Evolutionary conservation across 805 yeast species (phyloP), one percentile per base, ranked within the genome.

Genomic region (Candida lessepsii): DNA sequence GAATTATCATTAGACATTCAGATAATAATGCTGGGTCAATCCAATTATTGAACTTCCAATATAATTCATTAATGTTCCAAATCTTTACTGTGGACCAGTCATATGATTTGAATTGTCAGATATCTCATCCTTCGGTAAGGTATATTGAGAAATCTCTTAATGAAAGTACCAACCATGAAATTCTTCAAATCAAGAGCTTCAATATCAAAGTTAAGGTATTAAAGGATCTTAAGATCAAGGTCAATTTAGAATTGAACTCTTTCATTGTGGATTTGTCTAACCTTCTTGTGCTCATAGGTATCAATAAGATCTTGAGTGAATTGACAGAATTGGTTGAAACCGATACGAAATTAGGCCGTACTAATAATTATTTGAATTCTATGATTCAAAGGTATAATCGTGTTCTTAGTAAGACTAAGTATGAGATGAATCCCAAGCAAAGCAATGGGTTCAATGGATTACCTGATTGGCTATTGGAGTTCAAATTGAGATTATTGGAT

Each of bases 401-500:
- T 11, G 34, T 48, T 8, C 5, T 41, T 9, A 6, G 34, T 5
- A 37, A 21, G 18, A 37, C 28, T 18, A 30, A 32, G 14, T 20
- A 18, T 9, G 31, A 34, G 4, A 9, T 15, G 13, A 14, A 21
- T 11, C 14, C 19, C 10, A 13, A 8, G 10, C 24, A 34, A 27
- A n/a, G 9, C 43, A 15, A 35, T 7, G 10, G 60, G 4, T 62
- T 63, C 44, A 39, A 39, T 7, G 32, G 51, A 16, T 45, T 65
- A 10, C 73, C 74, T 1, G 28, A 44, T 4, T 69, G 73, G 73
- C 39, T 69, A 10, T 43, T 61, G 2, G 59, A 56, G 9, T 37
- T 53, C 13, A 50, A 52, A 15, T 17, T 61, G 16, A 38, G 37
- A 6, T 20, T 58, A 11, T 35, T 42, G n/a, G 39, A 46, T 4